Evolutionary conservation across 148 eudicot species (phyloP).

Genomic region (Salicornia ramosissima): DNA sequence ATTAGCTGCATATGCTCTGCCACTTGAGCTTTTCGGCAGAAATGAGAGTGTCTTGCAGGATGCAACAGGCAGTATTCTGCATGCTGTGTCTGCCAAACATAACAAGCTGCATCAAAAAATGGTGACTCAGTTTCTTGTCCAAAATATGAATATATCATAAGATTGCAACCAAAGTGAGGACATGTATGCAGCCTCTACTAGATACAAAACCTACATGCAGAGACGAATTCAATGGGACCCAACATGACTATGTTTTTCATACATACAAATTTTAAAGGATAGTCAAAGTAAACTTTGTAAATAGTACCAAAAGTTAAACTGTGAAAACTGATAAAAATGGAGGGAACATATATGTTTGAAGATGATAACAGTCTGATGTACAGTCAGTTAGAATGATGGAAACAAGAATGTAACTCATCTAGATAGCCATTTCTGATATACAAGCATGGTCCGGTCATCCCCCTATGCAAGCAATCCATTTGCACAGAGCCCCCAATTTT

Average conservation of each 20-base stretch:
- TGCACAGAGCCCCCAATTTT: too few species aligned
- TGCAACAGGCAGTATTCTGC: conserved; percentile 23
- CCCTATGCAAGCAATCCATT: too few species aligned
- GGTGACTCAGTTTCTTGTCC: conserved; percentile 38
- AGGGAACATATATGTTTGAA: too few species aligned
- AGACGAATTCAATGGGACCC: neutral
- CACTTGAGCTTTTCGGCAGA: conserved; percentile 1
- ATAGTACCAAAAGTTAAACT: too few species aligned
- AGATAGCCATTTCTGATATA: neutral
- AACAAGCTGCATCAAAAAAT: conserved; percentile 77
- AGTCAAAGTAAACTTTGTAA: too few species aligned
- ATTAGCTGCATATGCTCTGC: neutral
- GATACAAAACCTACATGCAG: too few species aligned
- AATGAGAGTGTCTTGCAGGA: conserved; percentile 13
- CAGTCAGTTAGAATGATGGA: too few species aligned
- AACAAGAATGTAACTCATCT: neutral
- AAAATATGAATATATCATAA: neutral
- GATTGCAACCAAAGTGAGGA: neutral
- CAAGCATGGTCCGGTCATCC: too few species aligned
- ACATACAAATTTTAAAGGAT: too few species aligned
- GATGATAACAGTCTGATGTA: too few species aligned
- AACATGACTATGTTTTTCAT: too few species aligned
- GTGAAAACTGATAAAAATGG: too few species aligned
- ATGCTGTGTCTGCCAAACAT: conserved; percentile 62
- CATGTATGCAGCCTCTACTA: neutral